Percentiles rank a stretch among this genome's conserved stretches.
phyloP scores from a whole-genome alignment of 2,329 filamentous ascomycete genomes.

The Hortaea werneckii region DNA sequence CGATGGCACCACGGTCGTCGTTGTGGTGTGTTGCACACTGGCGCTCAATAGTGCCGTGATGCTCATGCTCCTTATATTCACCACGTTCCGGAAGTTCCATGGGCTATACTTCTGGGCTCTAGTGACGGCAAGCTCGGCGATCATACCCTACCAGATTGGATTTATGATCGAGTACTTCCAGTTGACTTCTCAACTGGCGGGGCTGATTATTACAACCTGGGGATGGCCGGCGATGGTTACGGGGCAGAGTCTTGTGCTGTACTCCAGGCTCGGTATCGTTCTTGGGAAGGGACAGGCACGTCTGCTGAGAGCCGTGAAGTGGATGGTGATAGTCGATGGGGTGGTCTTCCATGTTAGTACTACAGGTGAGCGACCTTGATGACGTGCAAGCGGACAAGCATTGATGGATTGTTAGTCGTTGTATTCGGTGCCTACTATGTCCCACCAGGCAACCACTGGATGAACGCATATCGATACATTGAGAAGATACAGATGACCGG shows the following conservation, averaged over 20 bases:
- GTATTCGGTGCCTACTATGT: background rate
- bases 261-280: slow-evolving; percentile 51
- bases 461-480: slow-evolving; percentile 28
- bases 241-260: slow-evolving; percentile 51
- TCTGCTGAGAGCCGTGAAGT: slow-evolving; percentile 39
- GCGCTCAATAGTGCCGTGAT: slow-evolving; percentile 33
- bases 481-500: slow-evolving; percentile 34
- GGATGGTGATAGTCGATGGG: slow-evolving; percentile 47
- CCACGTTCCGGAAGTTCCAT: slow-evolving; percentile 33
- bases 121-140: slow-evolving; percentile 31
- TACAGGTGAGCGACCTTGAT: slow-evolving; percentile 15
- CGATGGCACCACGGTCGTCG: slow-evolving; percentile 4
- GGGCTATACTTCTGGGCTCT: slow-evolving; percentile 42
- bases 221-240: slow-evolving; percentile 49
- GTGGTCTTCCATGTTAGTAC: slow-evolving; percentile 43
- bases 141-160: slow-evolving; percentile 36
- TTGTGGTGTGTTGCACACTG: slow-evolving; percentile 8
- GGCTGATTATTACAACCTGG: slow-evolving; percentile 23
- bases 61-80: slow-evolving; percentile 34
- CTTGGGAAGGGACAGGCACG: slow-evolving; percentile 30
- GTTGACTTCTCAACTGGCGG: slow-evolving; percentile 3
- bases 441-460: background rate
- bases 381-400: background rate
- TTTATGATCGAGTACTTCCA: slow-evolving; percentile 8
- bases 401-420: background rate